Base-by-base conservation (phyloP, 352 stramenopile species). In the Pythium dissimile region DNA sequence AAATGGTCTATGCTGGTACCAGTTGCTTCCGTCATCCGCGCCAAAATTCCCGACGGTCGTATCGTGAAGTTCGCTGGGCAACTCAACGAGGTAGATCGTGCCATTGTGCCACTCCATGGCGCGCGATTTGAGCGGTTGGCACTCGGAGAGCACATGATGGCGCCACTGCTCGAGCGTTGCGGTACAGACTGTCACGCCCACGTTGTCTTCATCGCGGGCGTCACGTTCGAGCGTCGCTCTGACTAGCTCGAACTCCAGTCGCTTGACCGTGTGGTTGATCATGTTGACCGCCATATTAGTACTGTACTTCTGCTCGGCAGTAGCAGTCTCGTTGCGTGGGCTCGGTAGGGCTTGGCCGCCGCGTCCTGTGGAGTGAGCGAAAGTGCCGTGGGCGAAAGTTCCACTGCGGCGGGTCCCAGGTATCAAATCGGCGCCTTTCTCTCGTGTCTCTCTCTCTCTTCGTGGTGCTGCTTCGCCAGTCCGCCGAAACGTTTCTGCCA, bases 101-200 rank as follows among this genome's bases (percentile, higher is more conserved):
- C 48, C 48, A 4, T 10, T 21, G 16, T 18, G 23, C 59, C 59
- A 66, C 37, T 32, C 30, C 52, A 67, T 62, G 10, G 46, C 32
- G 3, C 59, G 31, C n/a, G 59, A 67, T 31, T 41, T 16, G 11
- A 67, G 46, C 11, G 26, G 44, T 16, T 66, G 59, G 16, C 34
- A 9, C 13, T 45, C 26, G 0, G 49, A 66, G 16, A 18, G n/a
- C 8, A 66, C 50, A 21, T 66, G 61, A 12, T 20, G 16, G 7
- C 6, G 48, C 57, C 57, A 65, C 4, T 65, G 47, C 11, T 45
- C 27, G 7, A 54, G 6, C 12, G 57, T 49, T 4, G 27, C 57
- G 2, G 37, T 20, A 30, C 57, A 65, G 4, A 65, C 28, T 10
- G 44, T 16, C 20, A 53, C 8, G 21, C 31, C 48, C 8, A 15